A percentile compares a stretch with the other conserved stretches of the same genome.
Conservation (phyloP, 306 rosid species). For the Quercus gilva region DNA sequence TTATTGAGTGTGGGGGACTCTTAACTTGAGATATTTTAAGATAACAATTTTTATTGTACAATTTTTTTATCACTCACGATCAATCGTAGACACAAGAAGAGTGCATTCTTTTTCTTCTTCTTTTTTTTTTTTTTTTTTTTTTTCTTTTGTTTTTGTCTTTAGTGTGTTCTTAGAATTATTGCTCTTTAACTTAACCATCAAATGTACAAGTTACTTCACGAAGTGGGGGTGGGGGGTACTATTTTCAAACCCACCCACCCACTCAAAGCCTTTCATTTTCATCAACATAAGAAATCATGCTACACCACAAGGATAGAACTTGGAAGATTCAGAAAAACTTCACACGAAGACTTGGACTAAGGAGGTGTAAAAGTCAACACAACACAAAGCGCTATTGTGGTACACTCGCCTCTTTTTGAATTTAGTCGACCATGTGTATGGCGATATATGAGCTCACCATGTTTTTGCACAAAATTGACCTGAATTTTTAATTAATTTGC, state of each 20-base stretch:
- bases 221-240: not conserved
- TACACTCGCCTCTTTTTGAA: not conserved
- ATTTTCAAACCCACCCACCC: not conserved
- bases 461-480: not conserved
- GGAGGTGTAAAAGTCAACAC: not conserved
- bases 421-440: not conserved
- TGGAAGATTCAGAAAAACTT: not conserved
- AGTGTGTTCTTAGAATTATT: too few relatives aligned
- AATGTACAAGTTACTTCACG: not conserved
- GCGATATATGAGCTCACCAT: not conserved
- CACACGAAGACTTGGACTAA: conserved; percentile 2
- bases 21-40: not conserved
- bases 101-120: too few relatives aligned
- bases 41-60: too few relatives aligned
- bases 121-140: too few relatives aligned
- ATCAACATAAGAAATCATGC: not conserved
- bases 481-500: not conserved
- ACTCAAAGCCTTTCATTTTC: not conserved
- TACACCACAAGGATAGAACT: not conserved
- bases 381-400: not conserved
- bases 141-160: too few relatives aligned
- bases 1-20: not conserved
- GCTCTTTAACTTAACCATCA: not conserved
- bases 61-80: too few relatives aligned
- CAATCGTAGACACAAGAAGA: too few relatives aligned